Conservation (phyloP, 164 flowering plant genomes). For the Pachysandra terminalis region DNA sequence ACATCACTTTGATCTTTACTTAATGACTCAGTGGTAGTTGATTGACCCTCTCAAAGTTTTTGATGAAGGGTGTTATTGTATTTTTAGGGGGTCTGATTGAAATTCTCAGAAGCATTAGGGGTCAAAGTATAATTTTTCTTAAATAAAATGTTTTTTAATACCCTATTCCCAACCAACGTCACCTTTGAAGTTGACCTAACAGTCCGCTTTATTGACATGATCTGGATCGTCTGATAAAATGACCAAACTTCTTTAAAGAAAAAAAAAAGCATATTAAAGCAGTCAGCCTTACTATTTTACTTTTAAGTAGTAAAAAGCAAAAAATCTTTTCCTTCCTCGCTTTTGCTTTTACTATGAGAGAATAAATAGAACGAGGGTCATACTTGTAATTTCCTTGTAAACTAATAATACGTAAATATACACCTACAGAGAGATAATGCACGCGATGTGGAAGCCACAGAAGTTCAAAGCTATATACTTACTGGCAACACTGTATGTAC, state of each 20-base stretch:
- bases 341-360: constrained; percentile 15
- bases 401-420: background rate
- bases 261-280: background rate
- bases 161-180: background rate
- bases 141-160: too few relatives aligned
- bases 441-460: constrained; percentile 99
- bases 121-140: too few relatives aligned
- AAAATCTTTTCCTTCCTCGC: constrained; percentile 11
- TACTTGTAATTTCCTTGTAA: too few relatives aligned
- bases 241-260: constrained; percentile 23
- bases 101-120: too few relatives aligned
- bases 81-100: too few relatives aligned
- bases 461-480: constrained; percentile 91
- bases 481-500: constrained; percentile 75
- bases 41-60: too few relatives aligned
- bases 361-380: too few relatives aligned
- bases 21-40: too few relatives aligned
- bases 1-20: too few relatives aligned
- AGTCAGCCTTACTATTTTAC: too few relatives aligned
- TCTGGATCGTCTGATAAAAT: constrained; percentile 25
- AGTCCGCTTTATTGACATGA: constrained; percentile 16
- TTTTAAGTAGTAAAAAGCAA: constrained; percentile 24
- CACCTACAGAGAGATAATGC: constrained; percentile 83
- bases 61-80: too few relatives aligned
- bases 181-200: background rate